Base-by-base conservation (phyloP, 1,139 yeast species). In the Pichia norvegensis region DNA sequence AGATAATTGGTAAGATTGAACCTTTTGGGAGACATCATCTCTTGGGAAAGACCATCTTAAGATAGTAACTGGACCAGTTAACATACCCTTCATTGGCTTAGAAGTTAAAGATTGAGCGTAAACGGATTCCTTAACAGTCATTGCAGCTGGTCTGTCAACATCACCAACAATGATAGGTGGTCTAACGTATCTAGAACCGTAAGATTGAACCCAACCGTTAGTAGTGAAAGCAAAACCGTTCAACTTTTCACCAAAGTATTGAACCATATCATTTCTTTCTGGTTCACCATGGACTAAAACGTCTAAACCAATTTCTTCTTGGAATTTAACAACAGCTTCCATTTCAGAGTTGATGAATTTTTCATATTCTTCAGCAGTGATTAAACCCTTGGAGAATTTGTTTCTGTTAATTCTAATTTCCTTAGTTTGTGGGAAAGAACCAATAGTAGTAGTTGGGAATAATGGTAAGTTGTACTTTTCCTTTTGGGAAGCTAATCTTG, bases 21-120 rank as follows among this genome's bases (percentile, higher is more conserved):
- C 78, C 78, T 86, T 81, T 75, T 86, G 94, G 57, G 95, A 78
- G 61, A 92, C 85, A 66, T 92, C 98, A 68, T 90, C 94, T 83
- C 98, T 87, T 76, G 98, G 98, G 97, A 92, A 92, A 64, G 98
- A 92, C 98, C 98, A 92, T 83, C 98, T 87, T 70, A 92, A 83
- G 74, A 95, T 87, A 65, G 98, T 92, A 63, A 92, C 95, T 69
- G 98, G 98, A 75, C 98, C 98, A 68, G 98, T 90, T 71, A 92
- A 85, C 98, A 92, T 92, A 85, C 98, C 98, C 82, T 92, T 92
- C 81, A 92, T 85, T 68, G 97, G 97, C 76, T 85, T 85, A 64
- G 80, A 73, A 66, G 97, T 88, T 67, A 92, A 73, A 55, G 96
- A 85, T 79, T 94, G 98, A 61, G 98, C 98, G 73, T 87, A 92